A percentile compares a stretch with the other conserved stretches of the same genome.
Evolutionary conservation across 495 filamentous ascomycete species (phyloP).

Genomic region (Penicillium paradoxum): DNA sequence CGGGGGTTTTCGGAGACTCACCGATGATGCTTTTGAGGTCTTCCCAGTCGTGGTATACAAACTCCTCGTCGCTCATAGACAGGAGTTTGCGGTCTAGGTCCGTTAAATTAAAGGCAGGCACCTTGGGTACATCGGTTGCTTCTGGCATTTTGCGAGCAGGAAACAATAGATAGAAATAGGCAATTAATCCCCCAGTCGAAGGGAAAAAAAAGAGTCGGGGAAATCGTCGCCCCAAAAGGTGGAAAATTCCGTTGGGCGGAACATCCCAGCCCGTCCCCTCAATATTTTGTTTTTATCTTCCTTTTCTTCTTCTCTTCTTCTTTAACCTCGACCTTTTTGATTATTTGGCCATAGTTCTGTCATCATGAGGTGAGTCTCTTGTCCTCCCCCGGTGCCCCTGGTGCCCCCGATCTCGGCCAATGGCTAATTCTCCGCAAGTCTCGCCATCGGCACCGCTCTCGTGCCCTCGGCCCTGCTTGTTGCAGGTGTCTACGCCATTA

Average conservation of each 20-base stretch:
- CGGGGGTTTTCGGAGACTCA: constrained; percentile 29
- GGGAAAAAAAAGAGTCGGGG: constrained; percentile 7
- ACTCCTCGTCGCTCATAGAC: constrained; percentile 66
- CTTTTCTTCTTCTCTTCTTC: constrained; percentile 1
- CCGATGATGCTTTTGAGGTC: constrained; percentile 63
- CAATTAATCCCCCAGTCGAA: not conserved
- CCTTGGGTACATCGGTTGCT: not conserved
- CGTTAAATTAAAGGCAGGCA: constrained; percentile 56
- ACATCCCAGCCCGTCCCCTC: constrained; percentile 1
- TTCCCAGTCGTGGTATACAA: constrained; percentile 61
- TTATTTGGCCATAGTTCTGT: not conserved
- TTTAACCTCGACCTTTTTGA: constrained; percentile 1
- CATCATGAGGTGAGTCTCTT: constrained; percentile 34
- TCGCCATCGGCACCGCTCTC: constrained; percentile 67
- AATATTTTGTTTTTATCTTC: constrained; percentile 5
- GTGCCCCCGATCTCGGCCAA: not conserved
- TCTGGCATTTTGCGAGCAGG: not conserved
- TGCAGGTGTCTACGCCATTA: constrained; percentile 68
- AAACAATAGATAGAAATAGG: not conserved
- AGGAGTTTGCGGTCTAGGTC: constrained; percentile 62
- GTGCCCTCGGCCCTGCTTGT: constrained; percentile 80
- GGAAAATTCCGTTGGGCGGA: constrained; percentile 27
- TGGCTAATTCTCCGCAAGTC: constrained; percentile 21
- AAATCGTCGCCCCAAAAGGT: constrained; percentile 14
- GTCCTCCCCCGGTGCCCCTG: not conserved